phyloP scores from a whole-genome alignment of 2,329 filamentous ascomycete genomes.

The Clarireedia monteithiana region DNA sequence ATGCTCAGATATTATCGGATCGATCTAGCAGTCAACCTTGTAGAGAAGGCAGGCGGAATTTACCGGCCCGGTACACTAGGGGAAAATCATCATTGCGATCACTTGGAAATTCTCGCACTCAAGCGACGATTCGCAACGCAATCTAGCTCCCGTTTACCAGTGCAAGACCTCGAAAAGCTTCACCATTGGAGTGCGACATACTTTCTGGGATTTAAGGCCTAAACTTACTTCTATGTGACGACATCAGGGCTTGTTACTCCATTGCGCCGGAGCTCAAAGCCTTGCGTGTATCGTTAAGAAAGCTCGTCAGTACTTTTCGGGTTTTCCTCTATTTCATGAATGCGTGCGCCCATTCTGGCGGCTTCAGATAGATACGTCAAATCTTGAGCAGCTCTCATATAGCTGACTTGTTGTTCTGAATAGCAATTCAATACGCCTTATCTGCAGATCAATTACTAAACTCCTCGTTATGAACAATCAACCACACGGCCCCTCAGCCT shows the following conservation, averaged over 20 bases:
- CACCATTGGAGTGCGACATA: neutral
- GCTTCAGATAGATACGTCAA: neutral
- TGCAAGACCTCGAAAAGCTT: neutral
- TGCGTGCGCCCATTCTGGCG: neutral
- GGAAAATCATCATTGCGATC: conserved; percentile 11
- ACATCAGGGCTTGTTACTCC: conserved; percentile 4
- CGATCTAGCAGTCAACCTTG: neutral
- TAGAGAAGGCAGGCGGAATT: too few species aligned
- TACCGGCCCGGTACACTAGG: conserved; percentile 3
- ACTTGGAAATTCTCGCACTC: conserved; percentile 8
- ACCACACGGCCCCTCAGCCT: conserved; percentile 24
- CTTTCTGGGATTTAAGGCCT: neutral
- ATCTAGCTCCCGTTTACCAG: neutral
- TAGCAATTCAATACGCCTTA: neutral
- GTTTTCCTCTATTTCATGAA: neutral
- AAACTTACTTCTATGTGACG: conserved; percentile 10
- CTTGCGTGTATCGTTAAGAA: conserved; percentile 8
- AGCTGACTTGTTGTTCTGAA: neutral
- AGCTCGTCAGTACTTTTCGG: conserved; percentile 3
- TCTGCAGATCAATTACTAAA: neutral
- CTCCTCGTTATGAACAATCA: conserved; percentile 25
- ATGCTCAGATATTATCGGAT: too few species aligned
- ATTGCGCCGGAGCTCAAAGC: conserved; percentile 11
- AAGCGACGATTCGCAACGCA: neutral
- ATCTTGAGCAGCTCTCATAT: neutral